Base-by-base conservation (phyloP, 495 filamentous ascomycete species). In the Annulohypoxylon maeteangense region DNA sequence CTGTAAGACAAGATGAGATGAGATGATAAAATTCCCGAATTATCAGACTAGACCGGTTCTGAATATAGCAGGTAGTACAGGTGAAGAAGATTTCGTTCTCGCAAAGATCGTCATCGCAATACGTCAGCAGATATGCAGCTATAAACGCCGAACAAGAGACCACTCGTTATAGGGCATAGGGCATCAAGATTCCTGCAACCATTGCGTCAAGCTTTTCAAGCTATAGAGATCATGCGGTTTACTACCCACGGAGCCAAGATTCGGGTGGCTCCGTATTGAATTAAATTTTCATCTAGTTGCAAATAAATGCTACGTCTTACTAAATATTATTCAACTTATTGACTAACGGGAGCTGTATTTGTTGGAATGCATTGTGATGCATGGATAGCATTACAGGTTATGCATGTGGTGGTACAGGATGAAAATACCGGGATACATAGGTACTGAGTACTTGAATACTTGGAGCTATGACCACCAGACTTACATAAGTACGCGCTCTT, bases 71-170 rank as follows among this genome's bases (percentile, higher is more conserved):
- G 60, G 67, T 69, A 58, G 67, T 36, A 69, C 60, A 64, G 32
- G 25, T 8, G 1, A 58, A n/a, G 44, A 45, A 47, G 31, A 45
- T 51, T 44, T 20, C 7, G 38, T 60, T 56, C 25, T 32, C 62
- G 25, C 60, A 48, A 54, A 34, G 69, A 72, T 72, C 59, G 44
- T 65, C 59, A 40, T 54, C 47, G 40, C 38, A n/a, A 48, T 72
- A 68, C 69, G 69, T 72, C 69, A 72, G 64, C 60, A 12, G 18
- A 36, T 67, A 65, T 64, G 64, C 60, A 62, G 10, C 34, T 14
- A 48, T 51, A 29, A 47, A 62, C 40, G 59, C 45, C 8, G 32
- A 0, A 59, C 31, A 50, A 38, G 44, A 42, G 20, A 50, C 59
- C 16, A 68, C 6, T 40, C 45, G 54, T 48, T 57, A n/a, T 48